A percentile compares a stretch with the other conserved stretches of the same genome.
These are phyloP conservation scores for Torulaspora pretoriensis DNA, from an alignment of 1,139 yeast species.

Conservation along the genomic window DNA sequence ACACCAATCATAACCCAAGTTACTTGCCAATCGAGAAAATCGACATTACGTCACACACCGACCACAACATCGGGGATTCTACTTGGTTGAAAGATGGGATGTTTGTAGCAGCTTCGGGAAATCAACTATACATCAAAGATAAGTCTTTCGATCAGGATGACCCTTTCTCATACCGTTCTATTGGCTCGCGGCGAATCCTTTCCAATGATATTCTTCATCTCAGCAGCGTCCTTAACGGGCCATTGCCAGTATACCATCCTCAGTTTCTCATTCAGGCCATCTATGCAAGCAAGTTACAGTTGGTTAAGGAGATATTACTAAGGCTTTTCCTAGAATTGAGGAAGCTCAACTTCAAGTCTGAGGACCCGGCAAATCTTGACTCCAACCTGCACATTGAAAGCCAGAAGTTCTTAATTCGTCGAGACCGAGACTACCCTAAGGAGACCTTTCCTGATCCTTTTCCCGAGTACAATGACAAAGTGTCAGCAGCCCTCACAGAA, in stretches of 20 bases:
- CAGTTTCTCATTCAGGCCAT: constrained; percentile 77
- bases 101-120: constrained; percentile 82
- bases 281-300: constrained; percentile 54
- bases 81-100: constrained; percentile 79
- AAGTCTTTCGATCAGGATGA: constrained; percentile 59
- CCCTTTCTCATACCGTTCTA: constrained; percentile 43
- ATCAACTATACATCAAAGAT: constrained; percentile 80
- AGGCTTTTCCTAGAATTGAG: constrained; percentile 51
- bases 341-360: constrained; percentile 44
- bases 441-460: constrained; percentile 41
- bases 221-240: constrained; percentile 78
- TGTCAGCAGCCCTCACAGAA: constrained; percentile 52
- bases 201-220: constrained; percentile 56
- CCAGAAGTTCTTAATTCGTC: constrained; percentile 30
- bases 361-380: constrained; percentile 37
- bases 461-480: constrained; percentile 42
- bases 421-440: constrained; percentile 24
- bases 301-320: constrained; percentile 57
- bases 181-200: constrained; percentile 46
- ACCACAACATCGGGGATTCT: constrained; percentile 83
- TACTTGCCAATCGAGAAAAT: constrained; percentile 73
- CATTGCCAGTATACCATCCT: constrained; percentile 87
- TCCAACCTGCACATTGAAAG: constrained; percentile 39
- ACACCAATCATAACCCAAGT: constrained; percentile 73
- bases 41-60: constrained; percentile 65